Base-by-base conservation (phyloP, 129 eudicot genomes). In the Calendula officinalis region DNA sequence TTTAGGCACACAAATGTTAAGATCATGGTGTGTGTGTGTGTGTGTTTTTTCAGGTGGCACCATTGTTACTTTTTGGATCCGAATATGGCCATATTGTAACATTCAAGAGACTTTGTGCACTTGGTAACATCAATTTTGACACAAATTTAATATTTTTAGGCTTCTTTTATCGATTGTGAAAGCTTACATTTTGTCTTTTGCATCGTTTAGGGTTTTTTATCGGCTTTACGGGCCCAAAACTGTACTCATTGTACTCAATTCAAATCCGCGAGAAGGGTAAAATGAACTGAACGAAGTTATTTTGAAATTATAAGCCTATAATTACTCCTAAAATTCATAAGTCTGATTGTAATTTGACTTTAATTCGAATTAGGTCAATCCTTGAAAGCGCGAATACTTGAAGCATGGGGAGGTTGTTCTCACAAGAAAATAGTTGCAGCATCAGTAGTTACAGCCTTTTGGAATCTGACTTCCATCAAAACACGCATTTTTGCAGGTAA, bases 71-170 rank as follows among this genome's bases (percentile, higher is more conserved):
- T 49, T 41, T 88, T 61, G 98, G 98, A 71, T 86, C 95, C 10
- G 87, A 88, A 57, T 92, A 85, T 80, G 98, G 98, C 8, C 96
- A 88, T 69, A 81, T 88, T 10, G 71, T 92, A 49, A 88, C 96
- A 62, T 64, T 92, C 6, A 78, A 89, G 95, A 83, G 96, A 67
- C 84, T 92, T 13, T 85, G 84, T 77, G 91, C 87, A 62, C 81
- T 88, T 15, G 89, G 98, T 92, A 81, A 80, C 74, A 66, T 44
- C 41, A 78, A n/a, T 13, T 27, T 30, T 6, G 3, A 37, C 43
- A 48, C 1, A 22, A 22, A 22, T n/a, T n/a, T n/a, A 22, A 22
- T 7, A 34, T 22, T 58, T 39, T 34, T 12, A 5, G 8, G 40
- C 27, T 27, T n/a, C 4, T 30, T 53, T 58, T 45, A 58, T 69